Evolutionary conservation across 2,329 filamentous ascomycete genomes (phyloP).

Genomic region (Claviceps sorghi): DNA sequence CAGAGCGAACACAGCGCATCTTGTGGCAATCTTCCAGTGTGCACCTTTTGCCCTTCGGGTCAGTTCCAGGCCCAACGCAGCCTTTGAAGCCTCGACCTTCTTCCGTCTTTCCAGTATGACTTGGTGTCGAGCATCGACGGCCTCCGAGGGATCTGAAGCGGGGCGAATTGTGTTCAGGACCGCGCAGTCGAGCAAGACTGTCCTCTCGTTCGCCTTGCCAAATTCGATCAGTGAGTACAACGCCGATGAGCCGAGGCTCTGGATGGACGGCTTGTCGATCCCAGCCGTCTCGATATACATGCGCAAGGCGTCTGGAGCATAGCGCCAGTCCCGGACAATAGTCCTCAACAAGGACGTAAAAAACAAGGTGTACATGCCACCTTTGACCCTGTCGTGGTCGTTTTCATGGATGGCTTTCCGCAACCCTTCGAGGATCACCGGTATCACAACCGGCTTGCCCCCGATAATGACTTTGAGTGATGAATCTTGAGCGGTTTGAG

Average conservation of each 20-base stretch:
- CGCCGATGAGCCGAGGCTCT: slow-evolving; percentile 68
- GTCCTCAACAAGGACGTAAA: slow-evolving; percentile 83
- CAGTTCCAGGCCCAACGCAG: slow-evolving; percentile 64
- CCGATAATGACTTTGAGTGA: slow-evolving; percentile 85
- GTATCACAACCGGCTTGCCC: slow-evolving; percentile 76
- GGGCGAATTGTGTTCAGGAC: slow-evolving; percentile 61
- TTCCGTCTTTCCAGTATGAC: slow-evolving; percentile 62
- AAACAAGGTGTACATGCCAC: slow-evolving; percentile 77
- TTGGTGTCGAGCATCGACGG: slow-evolving; percentile 46
- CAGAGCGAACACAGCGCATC: slow-evolving; percentile 79
- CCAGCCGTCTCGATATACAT: slow-evolving; percentile 80
- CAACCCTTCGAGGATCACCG: slow-evolving; percentile 66
- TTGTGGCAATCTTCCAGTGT: slow-evolving; percentile 91
- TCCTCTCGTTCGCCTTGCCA: slow-evolving; percentile 72
- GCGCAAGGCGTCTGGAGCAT: slow-evolving; percentile 76
- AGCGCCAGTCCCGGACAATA: slow-evolving; percentile 83
- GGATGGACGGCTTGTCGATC: slow-evolving; percentile 88
- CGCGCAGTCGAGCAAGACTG: slow-evolving; percentile 64
- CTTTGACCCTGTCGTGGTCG: slow-evolving; percentile 87
- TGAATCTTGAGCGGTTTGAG: slow-evolving; percentile 83
- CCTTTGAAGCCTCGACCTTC: slow-evolving; percentile 73
- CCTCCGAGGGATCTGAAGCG: slow-evolving; percentile 42
- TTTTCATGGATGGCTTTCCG: slow-evolving; percentile 62
- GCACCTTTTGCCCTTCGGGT: slow-evolving; percentile 61
- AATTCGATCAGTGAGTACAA: slow-evolving; percentile 84